Evolutionary conservation across 371 early-diverging fungal genomes (phyloP).

Genomic region (Haplosporangium sp.): DNA sequence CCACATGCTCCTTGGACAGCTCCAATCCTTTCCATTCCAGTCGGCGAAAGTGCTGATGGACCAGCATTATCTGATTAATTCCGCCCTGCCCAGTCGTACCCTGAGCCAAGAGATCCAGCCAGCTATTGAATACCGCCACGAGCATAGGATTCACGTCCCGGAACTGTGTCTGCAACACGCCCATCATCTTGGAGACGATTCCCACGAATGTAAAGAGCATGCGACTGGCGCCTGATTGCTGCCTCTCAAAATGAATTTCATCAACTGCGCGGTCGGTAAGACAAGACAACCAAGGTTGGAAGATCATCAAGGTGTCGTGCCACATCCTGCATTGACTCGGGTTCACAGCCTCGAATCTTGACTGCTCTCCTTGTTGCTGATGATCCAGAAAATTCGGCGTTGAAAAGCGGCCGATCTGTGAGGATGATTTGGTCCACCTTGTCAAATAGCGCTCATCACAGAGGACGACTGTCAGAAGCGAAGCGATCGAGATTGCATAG

Average conservation of each 20-base stretch:
- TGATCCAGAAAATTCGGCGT: not conserved
- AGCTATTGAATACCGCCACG: conserved; percentile 25
- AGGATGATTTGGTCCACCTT: conserved; percentile 27
- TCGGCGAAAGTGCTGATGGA: conserved; percentile 51
- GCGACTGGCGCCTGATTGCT: conserved; percentile 44
- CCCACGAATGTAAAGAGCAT: conserved; percentile 47
- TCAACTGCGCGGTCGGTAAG: conserved; percentile 39
- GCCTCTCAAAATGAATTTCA: conserved; percentile 41
- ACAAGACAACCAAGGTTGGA: conserved; percentile 48
- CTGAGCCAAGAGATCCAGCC: conserved; percentile 25
- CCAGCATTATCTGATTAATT: conserved; percentile 40
- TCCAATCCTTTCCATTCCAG: conserved; percentile 40
- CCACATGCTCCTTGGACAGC: conserved; percentile 20
- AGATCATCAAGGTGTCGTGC: conserved; percentile 33
- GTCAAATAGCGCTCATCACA: conserved; percentile 46
- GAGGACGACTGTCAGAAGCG: conserved; percentile 33
- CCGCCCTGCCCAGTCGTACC: conserved; percentile 22
- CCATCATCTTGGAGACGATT: conserved; percentile 38
- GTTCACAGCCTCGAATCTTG: conserved; percentile 1
- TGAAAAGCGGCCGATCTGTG: conserved; percentile 7
- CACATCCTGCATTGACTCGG: conserved; percentile 29
- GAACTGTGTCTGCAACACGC: conserved; percentile 16
- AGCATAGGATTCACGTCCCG: conserved; percentile 21
- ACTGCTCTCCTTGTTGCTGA: not conserved
- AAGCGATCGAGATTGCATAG: conserved; percentile 44